Evolutionary conservation across 2,329 filamentous ascomycete species (phyloP).

Genomic region (Aspergillus udagawae): DNA sequence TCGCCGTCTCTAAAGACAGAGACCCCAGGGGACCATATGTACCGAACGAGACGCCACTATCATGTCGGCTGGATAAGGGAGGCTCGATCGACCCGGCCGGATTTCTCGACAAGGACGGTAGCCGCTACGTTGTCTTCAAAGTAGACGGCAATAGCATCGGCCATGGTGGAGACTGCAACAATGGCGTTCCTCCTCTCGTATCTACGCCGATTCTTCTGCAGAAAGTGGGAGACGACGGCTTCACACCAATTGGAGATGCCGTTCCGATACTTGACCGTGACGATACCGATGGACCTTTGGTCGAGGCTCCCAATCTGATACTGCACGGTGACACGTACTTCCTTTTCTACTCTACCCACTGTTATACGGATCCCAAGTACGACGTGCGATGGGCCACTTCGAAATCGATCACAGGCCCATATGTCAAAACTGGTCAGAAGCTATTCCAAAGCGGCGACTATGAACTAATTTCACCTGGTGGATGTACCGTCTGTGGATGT

Average conservation of each 20-base stretch:
- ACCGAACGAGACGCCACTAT: constrained; percentile 46
- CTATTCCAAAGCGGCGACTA: constrained; percentile 33
- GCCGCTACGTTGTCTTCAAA: constrained; percentile 61
- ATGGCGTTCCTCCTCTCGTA: constrained; percentile 38
- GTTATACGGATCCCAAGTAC: constrained; percentile 53
- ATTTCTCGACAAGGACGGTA: constrained; percentile 54
- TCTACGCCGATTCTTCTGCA: constrained; percentile 41
- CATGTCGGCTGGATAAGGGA: constrained; percentile 51
- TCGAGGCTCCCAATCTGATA: constrained; percentile 59
- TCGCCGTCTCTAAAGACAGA: constrained; percentile 46
- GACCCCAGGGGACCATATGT: constrained; percentile 50
- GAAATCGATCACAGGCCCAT: constrained; percentile 33
- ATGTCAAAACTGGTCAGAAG: constrained; percentile 30
- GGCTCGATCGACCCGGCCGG: constrained; percentile 62
- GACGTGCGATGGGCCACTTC: constrained; percentile 59
- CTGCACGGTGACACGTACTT: constrained; percentile 48
- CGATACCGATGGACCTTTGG: constrained; percentile 58
- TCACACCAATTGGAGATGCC: constrained; percentile 50
- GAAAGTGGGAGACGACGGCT: constrained; percentile 43
- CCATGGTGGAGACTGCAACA: constrained; percentile 45
- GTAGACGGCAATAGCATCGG: constrained; percentile 60
- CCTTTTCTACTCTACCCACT: constrained; percentile 61
- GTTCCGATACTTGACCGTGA: constrained; percentile 60
- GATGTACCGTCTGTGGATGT: constrained; percentile 28
- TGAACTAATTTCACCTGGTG: constrained; percentile 29